A percentile compares a stretch with the other conserved stretches of the same genome.
Evolutionary conservation across 495 filamentous ascomycete genomes (phyloP).

Genomic region (Tetracladium setigerum): DNA sequence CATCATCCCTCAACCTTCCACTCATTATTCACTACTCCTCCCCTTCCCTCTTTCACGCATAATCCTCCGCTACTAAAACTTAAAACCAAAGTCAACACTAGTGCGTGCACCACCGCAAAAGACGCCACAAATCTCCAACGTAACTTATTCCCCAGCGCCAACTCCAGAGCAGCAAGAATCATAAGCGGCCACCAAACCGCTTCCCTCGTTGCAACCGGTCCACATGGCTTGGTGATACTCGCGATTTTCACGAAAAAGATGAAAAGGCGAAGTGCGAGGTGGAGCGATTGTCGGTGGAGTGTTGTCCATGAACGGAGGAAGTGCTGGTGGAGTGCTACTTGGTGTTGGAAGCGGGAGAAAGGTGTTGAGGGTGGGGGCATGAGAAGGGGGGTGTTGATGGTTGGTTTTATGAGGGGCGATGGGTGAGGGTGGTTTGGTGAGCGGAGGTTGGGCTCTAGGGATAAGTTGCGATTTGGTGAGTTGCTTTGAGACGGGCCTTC

Average conservation of each 20-base stretch:
- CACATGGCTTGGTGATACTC: slow-evolving; percentile 49
- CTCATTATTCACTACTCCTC: too few relatives aligned
- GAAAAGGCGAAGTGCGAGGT: slow-evolving; percentile 28
- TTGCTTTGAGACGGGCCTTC: slow-evolving; percentile 17
- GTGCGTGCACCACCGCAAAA: not conserved
- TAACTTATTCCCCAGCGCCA: slow-evolving; percentile 16
- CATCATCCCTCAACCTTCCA: too few relatives aligned
- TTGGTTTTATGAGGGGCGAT: slow-evolving; percentile 16
- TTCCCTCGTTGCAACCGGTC: slow-evolving; percentile 49
- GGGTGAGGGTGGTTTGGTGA: slow-evolving; percentile 24
- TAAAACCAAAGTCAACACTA: not conserved
- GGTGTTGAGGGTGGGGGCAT: slow-evolving; percentile 48
- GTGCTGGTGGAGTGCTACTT: slow-evolving; percentile 20
- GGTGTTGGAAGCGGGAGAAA: slow-evolving; percentile 30
- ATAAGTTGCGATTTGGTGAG: slow-evolving; percentile 18
- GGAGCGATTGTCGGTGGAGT: slow-evolving; percentile 18
- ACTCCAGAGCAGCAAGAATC: slow-evolving; percentile 47
- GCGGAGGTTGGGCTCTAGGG: slow-evolving; percentile 20
- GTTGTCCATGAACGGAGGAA: slow-evolving; percentile 20
- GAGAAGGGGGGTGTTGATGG: slow-evolving; percentile 36
- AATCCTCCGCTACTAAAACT: not conserved
- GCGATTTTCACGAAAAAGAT: slow-evolving; percentile 51
- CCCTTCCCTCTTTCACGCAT: too few relatives aligned
- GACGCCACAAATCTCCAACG: slow-evolving; percentile 2
- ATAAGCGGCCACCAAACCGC: slow-evolving; percentile 56